Evolutionary conservation across 176 grass and related monocot genomes (phyloP).

Genomic region (Tillandsia leiboldiana): DNA sequence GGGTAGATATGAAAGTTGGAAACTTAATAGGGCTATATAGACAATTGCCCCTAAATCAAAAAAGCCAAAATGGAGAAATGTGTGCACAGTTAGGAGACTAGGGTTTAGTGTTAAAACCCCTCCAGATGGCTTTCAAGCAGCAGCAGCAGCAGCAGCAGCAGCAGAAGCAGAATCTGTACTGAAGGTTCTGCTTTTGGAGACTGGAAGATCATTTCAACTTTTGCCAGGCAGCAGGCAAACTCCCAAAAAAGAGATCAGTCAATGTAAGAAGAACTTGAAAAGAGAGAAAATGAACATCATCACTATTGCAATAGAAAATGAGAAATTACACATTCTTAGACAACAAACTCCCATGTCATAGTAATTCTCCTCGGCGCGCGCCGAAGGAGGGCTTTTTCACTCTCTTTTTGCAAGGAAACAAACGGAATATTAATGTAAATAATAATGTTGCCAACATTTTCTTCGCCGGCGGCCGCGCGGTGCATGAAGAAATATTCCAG

Average conservation of each 20-base stretch:
- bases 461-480: neutral
- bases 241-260: neutral
- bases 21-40: no score
- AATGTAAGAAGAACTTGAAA: neutral
- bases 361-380: neutral
- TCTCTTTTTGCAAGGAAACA: neutral
- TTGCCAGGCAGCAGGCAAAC: no score
- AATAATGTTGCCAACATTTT: neutral
- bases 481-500: neutral
- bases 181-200: no score
- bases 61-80: no score
- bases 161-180: no score
- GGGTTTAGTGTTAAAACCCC: no score
- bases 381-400: neutral
- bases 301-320: neutral
- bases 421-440: neutral
- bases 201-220: no score
- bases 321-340: neutral
- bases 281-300: neutral
- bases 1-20: no score
- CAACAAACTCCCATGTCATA: neutral
- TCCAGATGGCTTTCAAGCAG: no score
- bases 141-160: no score
- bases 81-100: no score
- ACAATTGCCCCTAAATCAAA: no score